A percentile compares a stretch with the other conserved stretches of the same genome.
Evolutionary conservation across 768 basidiomycete species (phyloP).

Genomic region (Tephrocybe sp.): DNA sequence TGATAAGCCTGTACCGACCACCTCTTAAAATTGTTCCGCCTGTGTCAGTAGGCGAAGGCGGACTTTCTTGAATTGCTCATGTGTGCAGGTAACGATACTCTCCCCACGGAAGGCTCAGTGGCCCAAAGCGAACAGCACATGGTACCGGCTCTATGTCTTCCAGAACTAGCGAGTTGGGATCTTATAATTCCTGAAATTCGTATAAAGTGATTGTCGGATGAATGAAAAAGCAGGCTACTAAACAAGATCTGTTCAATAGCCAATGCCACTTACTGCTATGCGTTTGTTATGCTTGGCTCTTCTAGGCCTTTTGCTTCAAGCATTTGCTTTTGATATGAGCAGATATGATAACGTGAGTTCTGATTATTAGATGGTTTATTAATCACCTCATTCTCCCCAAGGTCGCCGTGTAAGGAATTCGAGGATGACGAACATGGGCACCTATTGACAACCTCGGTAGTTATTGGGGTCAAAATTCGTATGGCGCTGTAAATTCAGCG

Average conservation of each 20-base stretch:
- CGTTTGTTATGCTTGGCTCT: constrained; percentile 9
- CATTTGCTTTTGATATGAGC: constrained; percentile 48
- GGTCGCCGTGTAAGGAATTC: constrained; percentile 50
- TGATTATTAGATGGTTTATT: constrained; percentile 4
- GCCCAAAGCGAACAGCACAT: constrained; percentile 1
- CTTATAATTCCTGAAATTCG: neutral
- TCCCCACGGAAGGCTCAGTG: neutral
- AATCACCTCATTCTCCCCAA: constrained; percentile 19
- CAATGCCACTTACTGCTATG: constrained; percentile 11
- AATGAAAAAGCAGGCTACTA: neutral
- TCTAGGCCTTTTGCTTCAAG: constrained; percentile 9
- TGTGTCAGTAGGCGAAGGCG: neutral
- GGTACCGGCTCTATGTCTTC: neutral
- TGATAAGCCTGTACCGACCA: neutral
- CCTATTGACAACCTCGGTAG: constrained; percentile 26
- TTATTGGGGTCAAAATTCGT: constrained; percentile 78
- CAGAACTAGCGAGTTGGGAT: neutral
- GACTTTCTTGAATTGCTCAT: constrained; percentile 2
- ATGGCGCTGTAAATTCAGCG: constrained; percentile 49
- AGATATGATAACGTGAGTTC: constrained; percentile 59
- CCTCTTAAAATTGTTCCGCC: constrained; percentile 2
- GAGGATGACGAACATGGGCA: neutral
- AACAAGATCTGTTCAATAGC: neutral
- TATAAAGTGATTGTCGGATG: neutral
- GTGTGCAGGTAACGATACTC: neutral